Evolutionary conservation across 192 early-diverging fungal genomes (phyloP), one percentile per base, ranked within the genome.

Genomic region (Gaertneriomyces semiglobifer): DNA sequence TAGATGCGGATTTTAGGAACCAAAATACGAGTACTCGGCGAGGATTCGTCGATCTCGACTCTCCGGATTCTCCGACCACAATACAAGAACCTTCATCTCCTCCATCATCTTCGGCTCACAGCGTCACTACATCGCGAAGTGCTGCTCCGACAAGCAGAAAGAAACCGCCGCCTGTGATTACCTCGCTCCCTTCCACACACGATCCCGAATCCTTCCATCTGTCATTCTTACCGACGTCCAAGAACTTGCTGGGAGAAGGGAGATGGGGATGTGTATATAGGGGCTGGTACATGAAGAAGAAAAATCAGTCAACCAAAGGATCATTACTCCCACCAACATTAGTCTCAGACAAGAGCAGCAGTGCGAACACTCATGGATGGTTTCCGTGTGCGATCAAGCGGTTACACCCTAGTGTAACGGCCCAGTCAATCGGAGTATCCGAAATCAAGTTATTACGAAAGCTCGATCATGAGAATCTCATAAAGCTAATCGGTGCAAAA

Each of bases 241-340:
- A 72, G 48, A 81, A 84, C 59, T 81, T 78, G 66, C 67, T 84
- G 5, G 82, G 82, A 7, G 68, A 84, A 45, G 82, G 82, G 2
- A 48, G 78, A 4, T 80, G 80, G 47, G 68, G 78, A 12, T 56
- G 56, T 62, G 82, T 84, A 7, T 84, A 66, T 55, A 39, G 63
- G 4, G 79, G 75, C 3, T 63, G 71, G 7, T 84, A 81, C 58
- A 74, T 58, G 18, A 33, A 60, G 4, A 40, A 44, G 6, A 44
- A 61, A 14, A n/a, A 33, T 12, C 19, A 39, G 38, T 20, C 16
- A n/a, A 33, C 59, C 44, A 39, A 58, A 18, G 41, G 44, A 46
- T 12, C 66, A 18, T 40, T n/a, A 3, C 18, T 53, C 8, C 20
- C 40, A 12, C 6, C 55, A 6, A 65, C 20, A 14, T 38, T 55